Percentiles rank a stretch among this genome's conserved stretches.
Conservation (phyloP, 192 early-diverging fungal genomes). For the Lobosporangium transversale region DNA sequence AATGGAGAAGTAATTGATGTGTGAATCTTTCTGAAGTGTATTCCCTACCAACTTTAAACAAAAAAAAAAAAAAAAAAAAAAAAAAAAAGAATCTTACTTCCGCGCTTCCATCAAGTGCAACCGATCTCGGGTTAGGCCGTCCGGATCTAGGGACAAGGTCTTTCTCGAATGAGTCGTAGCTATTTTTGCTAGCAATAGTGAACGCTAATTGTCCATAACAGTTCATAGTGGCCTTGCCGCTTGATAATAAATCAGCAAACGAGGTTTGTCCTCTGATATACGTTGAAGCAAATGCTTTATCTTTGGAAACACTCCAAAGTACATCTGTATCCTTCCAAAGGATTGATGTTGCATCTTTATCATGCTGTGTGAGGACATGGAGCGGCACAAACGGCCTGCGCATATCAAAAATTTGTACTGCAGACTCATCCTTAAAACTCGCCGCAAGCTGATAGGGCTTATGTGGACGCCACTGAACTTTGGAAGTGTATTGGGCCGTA, state of each 20-base stretch:
- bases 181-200: slow-evolving; percentile 59
- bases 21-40: neutral
- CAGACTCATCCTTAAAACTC: slow-evolving; percentile 67
- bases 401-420: slow-evolving; percentile 82
- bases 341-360: slow-evolving; percentile 75
- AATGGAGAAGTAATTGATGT: neutral
- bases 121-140: slow-evolving; percentile 16
- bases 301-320: slow-evolving; percentile 80
- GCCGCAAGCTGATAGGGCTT: slow-evolving; percentile 76
- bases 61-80: too few relatives aligned
- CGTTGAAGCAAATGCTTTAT: slow-evolving; percentile 75
- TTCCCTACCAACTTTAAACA: too few relatives aligned
- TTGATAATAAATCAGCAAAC: slow-evolving; percentile 59
- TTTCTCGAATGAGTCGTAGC: slow-evolving; percentile 32
- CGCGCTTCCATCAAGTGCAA: slow-evolving; percentile 45
- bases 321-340: slow-evolving; percentile 70
- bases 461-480: slow-evolving; percentile 78
- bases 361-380: slow-evolving; percentile 75
- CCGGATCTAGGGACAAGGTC: slow-evolving; percentile 33
- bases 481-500: slow-evolving; percentile 72
- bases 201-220: slow-evolving; percentile 73
- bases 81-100: too few relatives aligned
- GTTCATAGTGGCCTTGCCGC: slow-evolving; percentile 70
- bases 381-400: slow-evolving; percentile 73
- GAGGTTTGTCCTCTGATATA: slow-evolving; percentile 60